Evolutionary conservation across 371 early-diverging fungal species (phyloP).

Genomic region (Choanephora cucurbitarum): DNA sequence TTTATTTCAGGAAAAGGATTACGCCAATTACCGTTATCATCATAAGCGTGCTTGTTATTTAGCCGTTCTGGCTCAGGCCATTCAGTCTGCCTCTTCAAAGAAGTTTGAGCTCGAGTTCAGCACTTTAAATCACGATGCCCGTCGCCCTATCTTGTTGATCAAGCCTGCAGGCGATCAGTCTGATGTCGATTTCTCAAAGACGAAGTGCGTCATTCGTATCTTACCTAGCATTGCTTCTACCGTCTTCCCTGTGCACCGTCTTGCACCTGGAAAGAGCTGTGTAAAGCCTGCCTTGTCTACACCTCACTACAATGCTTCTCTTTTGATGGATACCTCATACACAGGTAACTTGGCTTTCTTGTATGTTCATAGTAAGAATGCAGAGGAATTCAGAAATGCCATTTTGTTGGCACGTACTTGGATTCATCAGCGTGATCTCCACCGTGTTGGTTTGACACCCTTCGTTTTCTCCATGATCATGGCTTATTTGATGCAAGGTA

Average conservation of each 20-base stretch:
- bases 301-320: slow-evolving; percentile 88
- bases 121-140: slow-evolving; percentile 69
- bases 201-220: slow-evolving; percentile 74
- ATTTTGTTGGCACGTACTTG: slow-evolving; percentile 81
- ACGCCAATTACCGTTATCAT: slow-evolving; percentile 92
- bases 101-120: slow-evolving; percentile 62
- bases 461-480: slow-evolving; percentile 86
- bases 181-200: slow-evolving; percentile 59
- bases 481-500: slow-evolving; percentile 79
- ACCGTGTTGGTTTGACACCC: slow-evolving; percentile 59
- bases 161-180: slow-evolving; percentile 59
- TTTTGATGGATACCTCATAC: slow-evolving; percentile 76
- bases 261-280: slow-evolving; percentile 84
- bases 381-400: slow-evolving; percentile 79
- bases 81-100: slow-evolving; percentile 50
- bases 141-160: slow-evolving; percentile 77
- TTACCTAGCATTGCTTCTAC: slow-evolving; percentile 69
- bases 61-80: slow-evolving; percentile 61
- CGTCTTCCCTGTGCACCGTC: slow-evolving; percentile 67
- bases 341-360: slow-evolving; percentile 79
- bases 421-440: slow-evolving; percentile 76
- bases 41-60: slow-evolving; percentile 94
- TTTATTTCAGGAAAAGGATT: slow-evolving; percentile 91
- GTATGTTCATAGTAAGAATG: slow-evolving; percentile 70
- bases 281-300: slow-evolving; percentile 78